These are phyloP conservation scores for Plasmodium chabaudi DNA, from an alignment of 169 alveolate species.

Conservation along the genomic window DNA sequence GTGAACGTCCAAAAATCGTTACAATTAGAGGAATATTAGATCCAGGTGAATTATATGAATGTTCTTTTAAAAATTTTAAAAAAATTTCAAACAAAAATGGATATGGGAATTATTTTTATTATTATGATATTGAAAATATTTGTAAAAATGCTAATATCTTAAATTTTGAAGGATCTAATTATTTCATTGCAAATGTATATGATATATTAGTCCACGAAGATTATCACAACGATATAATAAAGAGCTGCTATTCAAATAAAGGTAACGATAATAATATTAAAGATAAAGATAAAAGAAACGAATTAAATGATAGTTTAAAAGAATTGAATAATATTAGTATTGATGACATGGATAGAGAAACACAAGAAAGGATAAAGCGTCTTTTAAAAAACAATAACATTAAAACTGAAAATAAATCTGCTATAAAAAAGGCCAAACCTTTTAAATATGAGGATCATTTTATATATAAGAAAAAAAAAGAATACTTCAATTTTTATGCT, in stretches of 20 bases:
- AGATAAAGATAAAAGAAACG: constrained; percentile 21
- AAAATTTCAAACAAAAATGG: constrained; percentile 66
- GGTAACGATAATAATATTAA: background rate
- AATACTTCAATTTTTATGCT: constrained; percentile 90
- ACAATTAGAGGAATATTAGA: constrained; percentile 88
- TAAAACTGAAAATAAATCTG: background rate
- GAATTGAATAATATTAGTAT: constrained; percentile 17
- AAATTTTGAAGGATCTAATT: constrained; percentile 71
- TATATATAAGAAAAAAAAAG: constrained; percentile 84
- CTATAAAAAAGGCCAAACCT: constrained; percentile 8
- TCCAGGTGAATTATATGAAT: constrained; percentile 85
- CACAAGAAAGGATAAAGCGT: constrained; percentile 63
- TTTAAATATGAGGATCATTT: constrained; percentile 75
- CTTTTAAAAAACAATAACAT: constrained; percentile 1
- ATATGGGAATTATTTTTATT: constrained; percentile 78
- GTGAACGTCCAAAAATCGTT: constrained; percentile 85
- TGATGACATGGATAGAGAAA: constrained; percentile 67
- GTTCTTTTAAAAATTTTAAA: constrained; percentile 35
- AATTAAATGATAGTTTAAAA: constrained; percentile 12
- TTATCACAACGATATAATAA: constrained; percentile 31
- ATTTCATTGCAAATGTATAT: constrained; percentile 83
- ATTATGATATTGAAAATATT: constrained; percentile 82
- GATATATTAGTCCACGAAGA: constrained; percentile 88
- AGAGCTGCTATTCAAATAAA: constrained; percentile 19
- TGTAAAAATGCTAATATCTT: constrained; percentile 79